Base-by-base conservation (phyloP, 2,329 filamentous ascomycete species). In the Hypoxylon sp. region DNA sequence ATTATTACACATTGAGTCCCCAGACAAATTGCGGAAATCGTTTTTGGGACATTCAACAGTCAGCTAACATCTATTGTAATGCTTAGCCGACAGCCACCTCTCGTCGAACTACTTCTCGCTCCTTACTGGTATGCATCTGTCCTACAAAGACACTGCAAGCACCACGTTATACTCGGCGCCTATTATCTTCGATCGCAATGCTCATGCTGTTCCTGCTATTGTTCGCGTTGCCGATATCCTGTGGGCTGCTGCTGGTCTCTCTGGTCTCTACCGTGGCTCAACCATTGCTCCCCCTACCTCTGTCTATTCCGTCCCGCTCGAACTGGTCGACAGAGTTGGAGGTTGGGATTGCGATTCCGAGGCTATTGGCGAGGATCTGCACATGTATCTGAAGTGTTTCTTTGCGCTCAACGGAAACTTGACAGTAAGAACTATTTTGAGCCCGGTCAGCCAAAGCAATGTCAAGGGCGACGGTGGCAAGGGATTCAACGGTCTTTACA, bases 301-400 rank as follows among this genome's bases (percentile, higher is more conserved):
- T 0, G 90, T 92, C 32, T 93, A 92, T 74, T 92, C 90, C 4
- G 77, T 92, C 0, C 87, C 90, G 0, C 83, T 93, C 41, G 83
- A 86, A 47, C 79, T 93, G 14, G 85, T 90, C 41, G 89, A 91
- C 71, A 84, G 86, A 27, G 90, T 91, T 29, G 88, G 89, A 8
- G 90, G 90, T 25, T 93, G 90, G 90, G 90, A 92, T 74, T 86
- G 87, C 57, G 89, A 87, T 54, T 83, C 87, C 1, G 90, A 91
- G 65, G 90, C 90, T 19, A 92, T 93, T 70, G 90, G 90, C 45
- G 90, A 93, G 77, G 90, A 92, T 74, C 78, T 92, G 73, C 90
- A 93, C 80, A 92, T 92, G 90, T 91, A 91, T 74, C 83, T 92
- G 67, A 92, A 92, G 81, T 92, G 89, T 76, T 92, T 92, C 80